A percentile compares a stretch with the other conserved stretches of the same genome.
Conservation (phyloP, 306 rosid species). For the Lagenaria siceraria region DNA sequence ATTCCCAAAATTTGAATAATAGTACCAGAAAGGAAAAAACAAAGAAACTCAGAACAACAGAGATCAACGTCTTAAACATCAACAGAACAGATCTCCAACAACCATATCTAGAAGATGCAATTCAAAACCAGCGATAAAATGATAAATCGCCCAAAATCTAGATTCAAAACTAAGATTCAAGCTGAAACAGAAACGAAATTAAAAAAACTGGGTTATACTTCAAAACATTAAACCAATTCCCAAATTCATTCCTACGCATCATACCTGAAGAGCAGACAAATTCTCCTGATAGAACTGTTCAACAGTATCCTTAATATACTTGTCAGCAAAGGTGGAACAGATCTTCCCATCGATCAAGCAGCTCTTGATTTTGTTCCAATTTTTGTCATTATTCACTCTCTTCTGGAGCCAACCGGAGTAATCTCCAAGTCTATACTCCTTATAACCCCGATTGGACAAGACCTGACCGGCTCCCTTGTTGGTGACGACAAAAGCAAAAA, state of each 20-base stretch:
- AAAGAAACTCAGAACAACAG: neutral
- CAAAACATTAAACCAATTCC: neutral
- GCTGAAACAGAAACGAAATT: neutral
- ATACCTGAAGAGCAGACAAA: conserved; percentile 42
- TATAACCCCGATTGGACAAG: conserved; percentile 23
- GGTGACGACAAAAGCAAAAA: conserved; percentile 38
- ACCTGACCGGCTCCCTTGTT: conserved; percentile 39
- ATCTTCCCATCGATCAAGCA: conserved; percentile 30
- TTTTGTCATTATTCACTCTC: conserved; percentile 17
- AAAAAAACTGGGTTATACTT: neutral
- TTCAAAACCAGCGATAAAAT: neutral
- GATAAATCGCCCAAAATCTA: neutral
- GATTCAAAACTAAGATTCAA: too few relatives aligned
- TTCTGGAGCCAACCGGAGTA: conserved; percentile 53
- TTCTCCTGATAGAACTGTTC: conserved; percentile 8
- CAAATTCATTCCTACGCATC: neutral
- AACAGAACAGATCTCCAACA: neutral
- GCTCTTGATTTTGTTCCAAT: conserved; percentile 37
- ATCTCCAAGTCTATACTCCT: conserved; percentile 52
- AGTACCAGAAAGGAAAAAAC: neutral
- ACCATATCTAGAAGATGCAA: neutral
- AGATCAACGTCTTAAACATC: neutral
- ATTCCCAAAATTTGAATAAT: neutral
- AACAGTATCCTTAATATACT: conserved; percentile 3
- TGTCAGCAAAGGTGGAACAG: conserved; percentile 7